Percentiles rank a stretch among this genome's conserved stretches.
Conservation (phyloP, 768 basidiomycete genomes). For the Termitomyces heimii region DNA sequence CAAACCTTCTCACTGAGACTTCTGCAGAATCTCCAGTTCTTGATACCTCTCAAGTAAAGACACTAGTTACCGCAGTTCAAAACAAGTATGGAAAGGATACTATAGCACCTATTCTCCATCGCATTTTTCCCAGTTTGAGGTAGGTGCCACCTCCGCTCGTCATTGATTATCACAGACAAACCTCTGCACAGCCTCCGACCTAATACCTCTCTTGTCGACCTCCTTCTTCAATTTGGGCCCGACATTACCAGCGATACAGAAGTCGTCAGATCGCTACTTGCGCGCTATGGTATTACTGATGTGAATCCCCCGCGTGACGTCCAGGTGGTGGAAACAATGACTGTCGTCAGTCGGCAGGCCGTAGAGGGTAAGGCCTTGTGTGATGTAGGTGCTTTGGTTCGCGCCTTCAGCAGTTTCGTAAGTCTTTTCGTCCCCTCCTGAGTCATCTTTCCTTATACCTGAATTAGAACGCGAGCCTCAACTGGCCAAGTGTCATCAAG, state of each 20-base stretch:
- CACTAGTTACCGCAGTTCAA: slow-evolving; percentile 68
- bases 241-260: slow-evolving; percentile 76
- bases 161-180: background rate
- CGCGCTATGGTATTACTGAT: slow-evolving; percentile 73
- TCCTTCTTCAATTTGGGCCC: slow-evolving; percentile 70
- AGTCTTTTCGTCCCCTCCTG: slow-evolving; percentile 24
- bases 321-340: slow-evolving; percentile 67
- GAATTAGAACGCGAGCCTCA: slow-evolving; percentile 53
- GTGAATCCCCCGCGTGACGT: slow-evolving; percentile 63
- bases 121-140: slow-evolving; percentile 72
- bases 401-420: slow-evolving; percentile 70
- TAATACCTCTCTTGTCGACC: slow-evolving; percentile 67
- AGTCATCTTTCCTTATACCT: slow-evolving; percentile 5
- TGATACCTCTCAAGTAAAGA: slow-evolving; percentile 69
- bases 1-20: slow-evolving; percentile 71
- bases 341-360: slow-evolving; percentile 60
- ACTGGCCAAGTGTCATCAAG: slow-evolving; percentile 80
- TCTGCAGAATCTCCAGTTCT: slow-evolving; percentile 65
- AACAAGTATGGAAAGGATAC: slow-evolving; percentile 78
- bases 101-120: slow-evolving; percentile 66
- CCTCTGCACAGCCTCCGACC: slow-evolving; percentile 47
- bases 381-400: slow-evolving; percentile 70
- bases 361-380: slow-evolving; percentile 68
- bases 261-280: slow-evolving; percentile 59
- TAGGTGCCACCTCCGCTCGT: slow-evolving; percentile 20